Conservation (phyloP, 2,329 filamentous ascomycete species). For the Chalara sp. region DNA sequence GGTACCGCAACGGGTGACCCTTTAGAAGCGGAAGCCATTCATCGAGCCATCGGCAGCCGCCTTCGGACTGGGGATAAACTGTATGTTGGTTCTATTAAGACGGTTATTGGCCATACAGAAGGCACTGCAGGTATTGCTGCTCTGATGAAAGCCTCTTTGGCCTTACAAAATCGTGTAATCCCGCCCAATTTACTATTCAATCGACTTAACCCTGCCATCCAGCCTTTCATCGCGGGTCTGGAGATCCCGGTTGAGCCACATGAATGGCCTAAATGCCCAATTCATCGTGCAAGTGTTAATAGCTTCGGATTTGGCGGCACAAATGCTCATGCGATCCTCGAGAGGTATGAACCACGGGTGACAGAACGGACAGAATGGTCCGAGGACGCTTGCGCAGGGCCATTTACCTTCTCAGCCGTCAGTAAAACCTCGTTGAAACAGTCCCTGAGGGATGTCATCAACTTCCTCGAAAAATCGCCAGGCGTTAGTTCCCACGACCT, state of each 20-base stretch:
- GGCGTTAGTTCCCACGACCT: too few relatives aligned
- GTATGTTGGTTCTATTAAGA: constrained; percentile 19
- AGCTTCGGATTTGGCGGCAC: constrained; percentile 16
- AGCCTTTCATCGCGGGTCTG: not conserved
- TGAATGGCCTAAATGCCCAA: not conserved
- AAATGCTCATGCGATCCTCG: constrained; percentile 29
- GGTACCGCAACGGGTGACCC: constrained; percentile 21
- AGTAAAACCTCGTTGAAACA: too few relatives aligned
- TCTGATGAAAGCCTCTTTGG: constrained; percentile 21
- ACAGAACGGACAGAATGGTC: not conserved
- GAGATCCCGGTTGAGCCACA: not conserved
- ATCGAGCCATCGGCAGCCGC: constrained; percentile 5
- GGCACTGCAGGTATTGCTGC: constrained; percentile 21
- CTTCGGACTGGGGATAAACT: constrained; percentile 5
- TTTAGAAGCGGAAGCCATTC: constrained; percentile 12
- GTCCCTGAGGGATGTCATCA: too few relatives aligned
- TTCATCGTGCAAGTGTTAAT: constrained; percentile 11
- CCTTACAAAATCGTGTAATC: constrained; percentile 21
- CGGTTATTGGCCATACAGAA: constrained; percentile 21
- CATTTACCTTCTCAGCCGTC: too few relatives aligned
- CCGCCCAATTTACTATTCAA: constrained; percentile 24
- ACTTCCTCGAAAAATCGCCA: too few relatives aligned
- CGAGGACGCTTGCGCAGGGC: too few relatives aligned
- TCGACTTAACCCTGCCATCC: constrained; percentile 22
- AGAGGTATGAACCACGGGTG: constrained; percentile 19